A percentile compares a stretch with the other conserved stretches of the same genome.
Conservation (phyloP, 768 basidiomycete species). For the Flagelloscypha sp. region DNA sequence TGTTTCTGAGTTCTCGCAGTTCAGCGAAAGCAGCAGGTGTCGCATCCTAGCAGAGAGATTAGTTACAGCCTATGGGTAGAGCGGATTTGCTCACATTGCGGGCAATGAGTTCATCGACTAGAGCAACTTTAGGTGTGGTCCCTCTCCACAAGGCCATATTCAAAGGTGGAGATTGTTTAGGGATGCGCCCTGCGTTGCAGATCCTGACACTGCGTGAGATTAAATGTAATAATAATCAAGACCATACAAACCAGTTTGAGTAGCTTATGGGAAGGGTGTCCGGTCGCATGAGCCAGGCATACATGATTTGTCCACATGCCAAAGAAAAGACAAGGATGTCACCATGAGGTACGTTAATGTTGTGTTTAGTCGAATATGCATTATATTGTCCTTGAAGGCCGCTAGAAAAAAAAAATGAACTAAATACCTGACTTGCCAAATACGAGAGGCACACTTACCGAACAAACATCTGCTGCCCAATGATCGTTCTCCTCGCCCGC, state of each 20-base stretch:
- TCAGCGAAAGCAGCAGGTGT: too few species aligned
- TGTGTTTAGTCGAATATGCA: slow-evolving; percentile 56
- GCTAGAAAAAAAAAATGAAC: slow-evolving; percentile 26
- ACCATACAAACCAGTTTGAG: slow-evolving; percentile 45
- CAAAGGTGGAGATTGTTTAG: too few species aligned
- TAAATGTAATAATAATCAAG: neutral
- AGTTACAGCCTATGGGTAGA: too few species aligned
- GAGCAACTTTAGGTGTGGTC: too few species aligned
- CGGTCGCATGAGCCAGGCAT: slow-evolving; percentile 66
- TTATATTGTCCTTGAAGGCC: slow-evolving; percentile 90
- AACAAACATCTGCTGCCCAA: slow-evolving; percentile 86
- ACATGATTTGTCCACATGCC: slow-evolving; percentile 80
- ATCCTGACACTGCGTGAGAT: slow-evolving; percentile 43
- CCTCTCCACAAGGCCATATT: too few species aligned
- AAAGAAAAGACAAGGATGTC: slow-evolving; percentile 75
- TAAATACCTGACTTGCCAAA: neutral
- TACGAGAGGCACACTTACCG: slow-evolving; percentile 39
- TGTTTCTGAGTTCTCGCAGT: too few species aligned
- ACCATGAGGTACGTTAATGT: slow-evolving; percentile 72
- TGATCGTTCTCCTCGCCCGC: slow-evolving; percentile 48
- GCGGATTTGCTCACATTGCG: slow-evolving; percentile 32
- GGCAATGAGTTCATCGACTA: slow-evolving; percentile 46
- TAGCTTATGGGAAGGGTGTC: slow-evolving; percentile 83
- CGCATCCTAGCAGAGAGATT: too few species aligned
- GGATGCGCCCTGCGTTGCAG: too few species aligned